A percentile compares a stretch with the other conserved stretches of the same genome.
Evolutionary conservation across 768 basidiomycete species (phyloP).

Genomic region (Phylloporus rhodoxanthus): DNA sequence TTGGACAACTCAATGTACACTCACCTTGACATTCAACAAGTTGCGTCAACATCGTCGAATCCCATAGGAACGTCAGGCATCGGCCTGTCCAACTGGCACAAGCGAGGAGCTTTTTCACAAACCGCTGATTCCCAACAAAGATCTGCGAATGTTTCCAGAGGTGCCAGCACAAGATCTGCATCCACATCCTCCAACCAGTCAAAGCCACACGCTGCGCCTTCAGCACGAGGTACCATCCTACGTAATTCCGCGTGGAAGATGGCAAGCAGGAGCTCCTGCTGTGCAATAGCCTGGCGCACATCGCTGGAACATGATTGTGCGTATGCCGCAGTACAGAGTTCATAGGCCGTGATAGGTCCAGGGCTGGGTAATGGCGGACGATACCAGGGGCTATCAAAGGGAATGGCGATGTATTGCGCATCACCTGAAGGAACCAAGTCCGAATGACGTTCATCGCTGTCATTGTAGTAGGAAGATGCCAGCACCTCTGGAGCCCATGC

Average conservation of each 20-base stretch:
- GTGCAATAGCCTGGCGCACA: constrained; percentile 29
- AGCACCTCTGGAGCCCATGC: constrained; percentile 18
- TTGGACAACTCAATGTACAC: background rate
- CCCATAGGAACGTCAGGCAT: constrained; percentile 27
- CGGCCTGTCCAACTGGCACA: constrained; percentile 9
- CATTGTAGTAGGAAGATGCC: constrained; percentile 11
- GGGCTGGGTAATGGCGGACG: constrained; percentile 27
- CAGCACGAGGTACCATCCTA: constrained; percentile 16
- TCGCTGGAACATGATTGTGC: constrained; percentile 28
- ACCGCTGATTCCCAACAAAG: constrained; percentile 28
- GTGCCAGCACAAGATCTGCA: constrained; percentile 25
- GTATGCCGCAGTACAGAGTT: constrained; percentile 15
- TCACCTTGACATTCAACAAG: constrained; percentile 15
- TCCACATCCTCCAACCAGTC: constrained; percentile 28
- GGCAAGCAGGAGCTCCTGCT: constrained; percentile 30
- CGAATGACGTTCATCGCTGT: constrained; percentile 19
- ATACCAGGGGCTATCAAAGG: constrained; percentile 37
- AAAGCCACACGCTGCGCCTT: constrained; percentile 13
- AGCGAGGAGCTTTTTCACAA: constrained; percentile 12
- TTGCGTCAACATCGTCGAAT: constrained; percentile 20
- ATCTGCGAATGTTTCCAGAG: constrained; percentile 24
- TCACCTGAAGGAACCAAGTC: constrained; percentile 20
- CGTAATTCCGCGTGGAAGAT: constrained; percentile 29
- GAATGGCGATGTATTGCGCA: constrained; percentile 38
- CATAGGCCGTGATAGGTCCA: constrained; percentile 17